Base-by-base conservation (phyloP, 2,329 filamentous ascomycete genomes). In the Colletotrichum caudatum region DNA sequence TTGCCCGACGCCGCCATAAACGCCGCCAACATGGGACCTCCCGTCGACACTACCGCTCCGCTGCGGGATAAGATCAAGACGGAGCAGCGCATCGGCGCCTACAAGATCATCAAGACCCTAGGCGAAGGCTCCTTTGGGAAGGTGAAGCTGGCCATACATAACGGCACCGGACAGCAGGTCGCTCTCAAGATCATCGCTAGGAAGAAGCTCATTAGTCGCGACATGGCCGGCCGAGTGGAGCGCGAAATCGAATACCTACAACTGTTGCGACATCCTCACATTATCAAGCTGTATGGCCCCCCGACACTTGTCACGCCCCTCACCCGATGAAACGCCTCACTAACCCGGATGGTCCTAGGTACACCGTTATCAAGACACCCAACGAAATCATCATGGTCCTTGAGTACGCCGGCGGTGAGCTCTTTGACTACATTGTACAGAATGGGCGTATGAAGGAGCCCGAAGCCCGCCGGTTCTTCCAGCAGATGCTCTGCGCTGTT, bases 331-430 rank as follows among this genome's bases (percentile, higher is more conserved):
- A 63, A 14, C 23, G 23, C 16, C 37, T 64, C 12, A 23, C 69
- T 69, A 54, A 71, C 54, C 46, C 39, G 23, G 14, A 39, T 29
- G n/a, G 12, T 1, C 46, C 53, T 77, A 96, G 94, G 68, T 97
- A 94, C 82, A 98, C 96, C 39, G 96, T 99, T 74, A 98, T 99
- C 81, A 98, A 97, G 74, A 98, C 95, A 8, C 90, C 91, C 33
- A 91, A 89, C 73, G 96, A 99, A 81, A 99, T 99, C 80, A 96
- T 98, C 82, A 99, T 99, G 96, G 96, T 99, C 60, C 90, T 99
- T 76, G 96, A 99, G 82, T 99, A 97, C 82, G 96, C 96, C 53
- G 96, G 96, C 73, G 94, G 94, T 73, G 96, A 99, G 82, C 87
- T 99, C 72, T 99, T 99, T 83, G 95, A 99, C 82, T 98, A 98